phyloP scores from a whole-genome alignment of 139 green algal genomes.

The Chlamydomonas sp. region DNA sequence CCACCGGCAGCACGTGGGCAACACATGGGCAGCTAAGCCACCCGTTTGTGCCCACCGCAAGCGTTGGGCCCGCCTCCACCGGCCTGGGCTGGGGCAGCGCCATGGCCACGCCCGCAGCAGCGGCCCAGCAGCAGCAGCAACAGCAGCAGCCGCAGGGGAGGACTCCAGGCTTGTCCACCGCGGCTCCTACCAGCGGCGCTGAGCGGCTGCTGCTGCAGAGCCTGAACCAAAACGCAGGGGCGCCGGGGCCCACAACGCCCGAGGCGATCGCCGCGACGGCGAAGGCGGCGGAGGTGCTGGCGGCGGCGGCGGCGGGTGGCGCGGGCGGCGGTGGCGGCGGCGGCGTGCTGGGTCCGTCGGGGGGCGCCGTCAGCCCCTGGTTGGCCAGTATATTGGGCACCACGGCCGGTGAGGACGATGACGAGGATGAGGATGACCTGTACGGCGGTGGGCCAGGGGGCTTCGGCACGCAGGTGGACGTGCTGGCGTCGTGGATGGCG shows the following conservation, averaged over 20 bases:
- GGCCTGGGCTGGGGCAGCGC: no score
- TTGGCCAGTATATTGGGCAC: slow-evolving; percentile 6
- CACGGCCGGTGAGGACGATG: background rate
- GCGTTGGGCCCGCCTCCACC: no score
- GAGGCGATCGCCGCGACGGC: background rate
- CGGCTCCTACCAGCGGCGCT: no score
- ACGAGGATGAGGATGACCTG: background rate
- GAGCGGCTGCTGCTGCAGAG: no score
- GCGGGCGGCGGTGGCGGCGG: background rate
- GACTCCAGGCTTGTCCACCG: no score
- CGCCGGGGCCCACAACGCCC: background rate
- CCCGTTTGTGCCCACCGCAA: background rate
- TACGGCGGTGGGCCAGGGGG: background rate
- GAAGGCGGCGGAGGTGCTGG: background rate
- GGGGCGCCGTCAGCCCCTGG: background rate
- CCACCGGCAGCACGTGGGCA: background rate
- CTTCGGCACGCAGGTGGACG: slow-evolving; percentile 6
- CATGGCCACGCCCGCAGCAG: background rate
- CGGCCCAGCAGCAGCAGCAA: background rate
- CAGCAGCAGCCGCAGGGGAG: background rate
- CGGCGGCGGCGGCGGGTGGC: background rate
- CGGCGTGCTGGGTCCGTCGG: background rate
- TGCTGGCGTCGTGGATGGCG: slow-evolving; percentile 17
- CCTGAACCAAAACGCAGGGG: no score
- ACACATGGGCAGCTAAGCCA: background rate